Evolutionary conservation across 306 rosid species (phyloP).

Genomic region (Boehmeria nivea): DNA sequence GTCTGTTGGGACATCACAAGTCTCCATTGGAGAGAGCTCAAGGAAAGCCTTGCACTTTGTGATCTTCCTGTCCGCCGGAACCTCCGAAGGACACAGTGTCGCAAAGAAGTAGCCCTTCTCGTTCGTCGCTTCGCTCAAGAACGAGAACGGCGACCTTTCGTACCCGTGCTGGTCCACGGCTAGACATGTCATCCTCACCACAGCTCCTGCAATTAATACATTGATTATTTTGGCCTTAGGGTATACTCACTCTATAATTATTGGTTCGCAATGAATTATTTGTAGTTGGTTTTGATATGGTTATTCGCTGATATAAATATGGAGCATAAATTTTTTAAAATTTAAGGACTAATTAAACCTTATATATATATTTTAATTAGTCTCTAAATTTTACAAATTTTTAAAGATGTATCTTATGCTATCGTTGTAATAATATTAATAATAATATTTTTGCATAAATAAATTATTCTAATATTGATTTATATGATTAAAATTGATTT

Average conservation of each 20-base stretch:
- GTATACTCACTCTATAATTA: no score
- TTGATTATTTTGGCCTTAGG: no score
- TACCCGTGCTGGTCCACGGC: constrained; percentile 36
- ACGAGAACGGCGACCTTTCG: constrained; percentile 30
- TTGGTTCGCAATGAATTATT: no score
- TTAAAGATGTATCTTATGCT: no score
- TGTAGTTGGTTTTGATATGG: neutral
- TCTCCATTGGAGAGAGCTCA: constrained; percentile 39
- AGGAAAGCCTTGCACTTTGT: constrained; percentile 39
- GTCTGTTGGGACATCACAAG: constrained; percentile 38
- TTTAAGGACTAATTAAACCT: no score
- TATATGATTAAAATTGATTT: no score
- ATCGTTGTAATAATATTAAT: no score
- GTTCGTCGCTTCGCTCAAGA: constrained; percentile 37
- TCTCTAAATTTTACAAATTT: no score
- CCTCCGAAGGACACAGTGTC: constrained; percentile 36
- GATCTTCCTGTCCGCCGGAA: constrained; percentile 22
- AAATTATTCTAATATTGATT: no score
- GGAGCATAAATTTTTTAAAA: no score
- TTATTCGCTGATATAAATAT: neutral
- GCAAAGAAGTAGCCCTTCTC: constrained; percentile 50
- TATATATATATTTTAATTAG: no score
- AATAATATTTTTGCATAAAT: no score
- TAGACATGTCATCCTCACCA: constrained; percentile 41
- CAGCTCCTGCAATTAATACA: constrained; percentile 37